Evolutionary conservation across 495 filamentous ascomycete genomes (phyloP).

Genomic region (Antarctomyces pellizariae): DNA sequence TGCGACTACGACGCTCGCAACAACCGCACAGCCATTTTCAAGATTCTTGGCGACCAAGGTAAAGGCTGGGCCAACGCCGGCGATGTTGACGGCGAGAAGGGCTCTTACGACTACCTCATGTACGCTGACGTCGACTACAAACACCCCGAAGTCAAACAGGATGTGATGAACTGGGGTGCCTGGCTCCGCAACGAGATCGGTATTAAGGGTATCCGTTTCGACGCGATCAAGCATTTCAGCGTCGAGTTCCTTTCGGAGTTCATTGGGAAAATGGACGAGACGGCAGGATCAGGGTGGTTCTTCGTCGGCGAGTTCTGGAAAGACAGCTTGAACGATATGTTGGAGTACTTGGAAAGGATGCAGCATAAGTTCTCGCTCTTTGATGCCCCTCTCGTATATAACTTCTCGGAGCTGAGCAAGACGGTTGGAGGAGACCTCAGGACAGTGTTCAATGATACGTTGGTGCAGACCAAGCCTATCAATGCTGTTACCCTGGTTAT

Average conservation of each 20-base stretch:
- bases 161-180: constrained; percentile 40
- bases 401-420: constrained; percentile 32
- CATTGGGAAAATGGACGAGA: constrained; percentile 25
- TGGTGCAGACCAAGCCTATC: constrained; percentile 32
- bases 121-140: constrained; percentile 42
- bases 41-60: constrained; percentile 32
- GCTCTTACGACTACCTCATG: constrained; percentile 54
- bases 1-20: constrained; percentile 41
- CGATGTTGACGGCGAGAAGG: constrained; percentile 40
- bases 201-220: constrained; percentile 45
- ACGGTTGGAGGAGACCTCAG: constrained; percentile 31
- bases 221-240: constrained; percentile 52
- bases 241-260: constrained; percentile 37
- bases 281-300: constrained; percentile 30
- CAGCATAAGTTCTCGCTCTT: constrained; percentile 35
- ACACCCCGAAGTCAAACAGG: constrained; percentile 36
- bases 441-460: constrained; percentile 31
- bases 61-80: constrained; percentile 33
- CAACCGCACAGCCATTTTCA: constrained; percentile 38
- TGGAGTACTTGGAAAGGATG: constrained; percentile 34
- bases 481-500: constrained; percentile 35
- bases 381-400: constrained; percentile 42
- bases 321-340: constrained; percentile 28
- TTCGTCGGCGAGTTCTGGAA: constrained; percentile 58
- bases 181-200: constrained; percentile 37